Conservation (phyloP, 2,329 filamentous ascomycete genomes). For the Aspergillaceae sp. region DNA sequence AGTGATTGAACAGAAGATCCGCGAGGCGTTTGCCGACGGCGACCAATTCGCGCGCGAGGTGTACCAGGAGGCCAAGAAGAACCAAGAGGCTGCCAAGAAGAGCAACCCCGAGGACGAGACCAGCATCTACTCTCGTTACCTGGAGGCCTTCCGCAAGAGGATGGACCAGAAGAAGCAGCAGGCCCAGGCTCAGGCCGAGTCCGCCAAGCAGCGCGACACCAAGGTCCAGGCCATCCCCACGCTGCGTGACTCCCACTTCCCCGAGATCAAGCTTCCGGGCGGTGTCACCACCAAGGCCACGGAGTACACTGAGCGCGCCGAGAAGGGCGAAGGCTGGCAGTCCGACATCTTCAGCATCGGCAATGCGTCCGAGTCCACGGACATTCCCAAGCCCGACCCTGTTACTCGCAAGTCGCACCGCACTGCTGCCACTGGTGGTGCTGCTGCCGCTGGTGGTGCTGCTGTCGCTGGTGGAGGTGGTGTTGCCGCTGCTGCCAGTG, state of each 20-base stretch:
- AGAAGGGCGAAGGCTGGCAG: conserved; percentile 88
- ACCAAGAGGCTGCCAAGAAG: conserved; percentile 54
- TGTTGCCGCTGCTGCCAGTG: background rate
- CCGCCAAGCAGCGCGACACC: conserved; percentile 48
- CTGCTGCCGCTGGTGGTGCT: background rate
- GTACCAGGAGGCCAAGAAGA: conserved; percentile 73
- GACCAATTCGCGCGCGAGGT: conserved; percentile 67
- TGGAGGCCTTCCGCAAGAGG: conserved; percentile 63
- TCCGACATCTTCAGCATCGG: conserved; percentile 89
- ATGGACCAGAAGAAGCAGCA: conserved; percentile 69
- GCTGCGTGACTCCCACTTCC: conserved; percentile 86
- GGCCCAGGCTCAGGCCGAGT: conserved; percentile 37
- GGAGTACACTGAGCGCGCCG: conserved; percentile 80
- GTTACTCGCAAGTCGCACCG: conserved; percentile 54
- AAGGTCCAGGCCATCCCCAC: conserved; percentile 78
- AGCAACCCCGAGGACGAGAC: conserved; percentile 60
- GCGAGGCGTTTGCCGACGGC: conserved; percentile 66
- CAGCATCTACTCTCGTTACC: conserved; percentile 83
- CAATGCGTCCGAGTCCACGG: conserved; percentile 59
- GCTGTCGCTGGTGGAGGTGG: background rate
- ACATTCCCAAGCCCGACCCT: conserved; percentile 53
- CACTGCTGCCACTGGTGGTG: conserved; percentile 22
- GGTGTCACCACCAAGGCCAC: conserved; percentile 90
- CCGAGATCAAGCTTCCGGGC: conserved; percentile 72
- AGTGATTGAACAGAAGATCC: conserved; percentile 80